Evolutionary conservation across 2,329 filamentous ascomycete species (phyloP).

Genomic region (Didymella lethalis): DNA sequence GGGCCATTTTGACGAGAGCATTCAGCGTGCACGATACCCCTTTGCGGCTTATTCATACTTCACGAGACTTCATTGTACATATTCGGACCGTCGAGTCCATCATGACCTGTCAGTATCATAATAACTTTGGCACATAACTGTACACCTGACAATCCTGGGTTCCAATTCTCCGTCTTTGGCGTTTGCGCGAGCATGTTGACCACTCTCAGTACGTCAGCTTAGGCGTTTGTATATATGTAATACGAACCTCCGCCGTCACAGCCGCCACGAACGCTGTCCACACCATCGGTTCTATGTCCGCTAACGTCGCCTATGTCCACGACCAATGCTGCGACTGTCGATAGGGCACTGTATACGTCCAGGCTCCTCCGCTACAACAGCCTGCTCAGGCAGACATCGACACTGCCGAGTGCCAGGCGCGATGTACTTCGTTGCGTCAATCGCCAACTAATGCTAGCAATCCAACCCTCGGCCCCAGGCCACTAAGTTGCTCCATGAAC

Average conservation of each 20-base stretch:
- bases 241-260: not conserved
- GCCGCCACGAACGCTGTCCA: not conserved
- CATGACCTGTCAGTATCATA: constrained; percentile 7
- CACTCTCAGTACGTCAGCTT: not conserved
- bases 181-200: not conserved
- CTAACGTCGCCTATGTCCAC: not conserved
- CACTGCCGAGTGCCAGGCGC: not conserved
- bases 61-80: constrained; percentile 16
- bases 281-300: not conserved
- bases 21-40: constrained; percentile 21
- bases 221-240: not conserved
- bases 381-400: not conserved
- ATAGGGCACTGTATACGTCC: not conserved
- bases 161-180: not conserved
- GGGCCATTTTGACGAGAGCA: constrained; percentile 18
- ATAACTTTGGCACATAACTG: not conserved
- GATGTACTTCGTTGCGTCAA: not conserved
- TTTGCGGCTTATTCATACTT: constrained; percentile 13
- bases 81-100: constrained; percentile 2
- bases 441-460: not conserved
- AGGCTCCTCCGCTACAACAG: not conserved
- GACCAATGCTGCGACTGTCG: not conserved
- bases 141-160: not conserved
- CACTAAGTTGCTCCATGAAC: not conserved
- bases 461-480: not conserved